Evolutionary conservation across 2,329 filamentous ascomycete genomes (phyloP).

Genomic region (Scytalidium sp.): DNA sequence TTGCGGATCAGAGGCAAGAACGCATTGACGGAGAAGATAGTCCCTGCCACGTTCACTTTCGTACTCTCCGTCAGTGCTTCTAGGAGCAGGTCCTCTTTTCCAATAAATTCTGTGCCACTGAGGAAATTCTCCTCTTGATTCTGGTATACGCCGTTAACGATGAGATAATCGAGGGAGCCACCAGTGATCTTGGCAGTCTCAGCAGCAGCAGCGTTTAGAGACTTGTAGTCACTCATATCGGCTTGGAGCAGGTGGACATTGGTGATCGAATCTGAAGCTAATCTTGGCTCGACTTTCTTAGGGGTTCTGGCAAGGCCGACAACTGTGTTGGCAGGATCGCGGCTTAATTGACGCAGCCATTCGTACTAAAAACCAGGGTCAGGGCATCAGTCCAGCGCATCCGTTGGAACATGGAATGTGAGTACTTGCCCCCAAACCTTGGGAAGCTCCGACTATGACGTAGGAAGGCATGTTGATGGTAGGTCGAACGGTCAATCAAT

Average conservation of each 20-base stretch:
- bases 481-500: too few species aligned
- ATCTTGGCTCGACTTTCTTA: conserved; percentile 37
- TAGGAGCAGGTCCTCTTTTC: conserved; percentile 24
- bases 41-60: conserved; percentile 48
- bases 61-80: conserved; percentile 31
- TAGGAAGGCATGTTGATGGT: conserved; percentile 8
- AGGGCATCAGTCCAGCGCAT: conserved; percentile 1
- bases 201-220: conserved; percentile 12
- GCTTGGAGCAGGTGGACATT: conserved; percentile 14
- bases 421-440: conserved; percentile 2
- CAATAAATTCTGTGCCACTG: conserved; percentile 15
- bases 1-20: conserved; percentile 51
- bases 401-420: neutral
- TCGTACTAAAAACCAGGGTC: conserved; percentile 36
- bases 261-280: conserved; percentile 14
- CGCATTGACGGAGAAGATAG: conserved; percentile 49
- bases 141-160: conserved; percentile 41
- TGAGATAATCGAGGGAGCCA: conserved; percentile 45
- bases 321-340: conserved; percentile 37
- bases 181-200: conserved; percentile 28
- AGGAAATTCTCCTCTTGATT: conserved; percentile 8
- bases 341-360: conserved; percentile 42
- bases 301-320: conserved; percentile 47
- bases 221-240: conserved; percentile 6
- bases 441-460: conserved; percentile 3